Base-by-base conservation (phyloP, 805 yeast species). In the Wickerhamomyces alni region DNA sequence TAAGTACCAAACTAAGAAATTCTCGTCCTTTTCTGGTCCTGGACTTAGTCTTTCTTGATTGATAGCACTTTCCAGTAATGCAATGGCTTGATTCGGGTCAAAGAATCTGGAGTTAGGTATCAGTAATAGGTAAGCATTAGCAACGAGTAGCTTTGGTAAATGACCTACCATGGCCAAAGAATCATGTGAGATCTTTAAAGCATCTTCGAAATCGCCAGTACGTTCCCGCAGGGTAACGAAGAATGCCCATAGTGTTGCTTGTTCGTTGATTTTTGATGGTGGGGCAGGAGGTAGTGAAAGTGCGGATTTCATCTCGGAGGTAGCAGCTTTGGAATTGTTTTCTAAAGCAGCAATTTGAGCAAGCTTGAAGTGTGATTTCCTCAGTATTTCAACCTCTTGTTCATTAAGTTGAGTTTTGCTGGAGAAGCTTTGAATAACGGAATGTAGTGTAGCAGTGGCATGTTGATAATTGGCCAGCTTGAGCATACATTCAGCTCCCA, bases 1-100 rank as follows among this genome's bases (percentile, higher is more conserved):
- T 8, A 78, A 60, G 27, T 58, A 59, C 77, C 80, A 75, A 0
- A 82, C 80, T 40, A 79, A 58, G 44, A 75, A 77, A 45, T 79
- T 82, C 33, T 48, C 55, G 28, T 46, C 42, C 4, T 58, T 55
- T 12, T 50, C 54, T 13, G 46, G 35, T 5, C 41, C 38, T n/a
- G 37, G 35, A 3, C 38, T 31, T 18, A 42, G 24, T 10, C 39
- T 43, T 33, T 53, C 47, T 54, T 55, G 33, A 21, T 36, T 41
- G 5, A 65, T 50, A 13, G 66, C 62, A 22, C 58, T 59, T 17
- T 57, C 52, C 10, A 75, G 48, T 15, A 71, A 42, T 2, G 46
- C 39, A 30, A 70, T 63, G 0, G 77, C 73, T 17, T 42, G 37
- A 4, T 51, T 42, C 1, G 74, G 69, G 31, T 62, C 56, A 37